Base-by-base conservation (phyloP, 2,329 filamentous ascomycete genomes). In the Ophiostoma himal-ulmi region DNA sequence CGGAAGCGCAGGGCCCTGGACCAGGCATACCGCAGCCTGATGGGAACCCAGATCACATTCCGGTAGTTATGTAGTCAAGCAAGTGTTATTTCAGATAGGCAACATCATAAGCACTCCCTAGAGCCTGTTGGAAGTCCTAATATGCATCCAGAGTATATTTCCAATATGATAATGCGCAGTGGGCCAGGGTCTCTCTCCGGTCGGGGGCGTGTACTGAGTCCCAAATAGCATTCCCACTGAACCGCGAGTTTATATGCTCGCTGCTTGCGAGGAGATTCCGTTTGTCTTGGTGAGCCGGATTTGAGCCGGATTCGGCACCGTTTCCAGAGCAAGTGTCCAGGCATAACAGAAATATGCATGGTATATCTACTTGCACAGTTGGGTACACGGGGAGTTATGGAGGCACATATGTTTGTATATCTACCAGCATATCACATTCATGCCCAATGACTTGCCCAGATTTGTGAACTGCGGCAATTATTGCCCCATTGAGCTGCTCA, bases 1-100 rank as follows among this genome's bases (percentile, higher is more conserved):
- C 84, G 86, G 73, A 97, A 96, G 81, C 84, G 92, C 62, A 89
- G 92, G 77, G 89, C 90, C 0, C 82, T 97, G 1, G 89, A 96
- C 68, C 88, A 94, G 76, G 89, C 95, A 5, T 96, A 93, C 75
- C 86, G 85, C 73, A 92, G 90, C 70, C 81, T 97, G 75, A 92
- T 92, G 78, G 88, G 86, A 44, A 86, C 85, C 76, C 87, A 89
- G 73, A 86, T 94, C 68, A 92, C 87, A 0, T 93, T 90, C 75
- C 62, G 62, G 62, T 65, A 65, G 30, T n/a, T 22, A n/a, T 52
- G 13, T 52, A 52, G 14, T 20, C 6, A 52, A n/a, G 30, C 30
- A 2, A 30, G 4, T 30, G 30, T 30, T 30, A 30, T 30, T 30
- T 30, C 30, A 30, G 30, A 30, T 30, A 30, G 30, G 30, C 30